These are phyloP conservation scores for Lentinula novae-zelandiae DNA, from an alignment of 1,284 basidiomycete genomes.

Conservation along the genomic window DNA sequence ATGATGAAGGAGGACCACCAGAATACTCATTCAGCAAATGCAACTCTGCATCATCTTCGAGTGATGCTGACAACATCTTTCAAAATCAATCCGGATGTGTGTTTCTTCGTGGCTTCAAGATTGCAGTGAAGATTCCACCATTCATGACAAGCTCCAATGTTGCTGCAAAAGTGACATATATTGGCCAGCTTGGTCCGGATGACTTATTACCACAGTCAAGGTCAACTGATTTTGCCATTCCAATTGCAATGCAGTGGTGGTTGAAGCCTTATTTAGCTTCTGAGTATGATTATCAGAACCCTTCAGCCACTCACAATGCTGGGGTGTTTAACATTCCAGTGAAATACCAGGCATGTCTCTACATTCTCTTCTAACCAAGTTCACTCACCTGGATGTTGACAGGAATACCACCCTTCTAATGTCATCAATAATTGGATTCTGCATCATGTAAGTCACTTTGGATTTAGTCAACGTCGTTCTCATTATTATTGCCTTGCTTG, in stretches of 20 bases:
- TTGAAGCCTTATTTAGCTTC: not conserved
- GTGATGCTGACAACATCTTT: not conserved
- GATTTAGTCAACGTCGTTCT: not conserved
- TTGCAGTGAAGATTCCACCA: not conserved
- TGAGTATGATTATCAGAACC: too few relatives aligned
- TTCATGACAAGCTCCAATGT: not conserved
- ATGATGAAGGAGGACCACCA: not conserved
- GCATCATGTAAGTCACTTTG: not conserved
- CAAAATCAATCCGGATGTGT: not conserved
- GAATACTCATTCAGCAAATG: not conserved
- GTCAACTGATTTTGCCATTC: not conserved
- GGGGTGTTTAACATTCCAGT: not conserved
- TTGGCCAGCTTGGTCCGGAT: not conserved
- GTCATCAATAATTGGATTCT: not conserved
- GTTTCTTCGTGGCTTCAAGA: slow-evolving; percentile 5
- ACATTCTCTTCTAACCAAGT: not conserved
- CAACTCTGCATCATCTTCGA: not conserved
- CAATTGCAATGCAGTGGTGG: not conserved
- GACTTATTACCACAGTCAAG: not conserved
- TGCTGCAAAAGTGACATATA: not conserved
- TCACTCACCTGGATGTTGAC: too few relatives aligned
- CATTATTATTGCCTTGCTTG: too few relatives aligned
- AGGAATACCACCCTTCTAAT: slow-evolving; percentile 1
- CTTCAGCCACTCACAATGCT: not conserved
- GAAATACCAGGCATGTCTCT: not conserved